Evolutionary conservation across 2,329 filamentous ascomycete genomes (phyloP), one percentile per base, ranked within the genome.

Genomic region (Trichoderma afroharzianum): DNA sequence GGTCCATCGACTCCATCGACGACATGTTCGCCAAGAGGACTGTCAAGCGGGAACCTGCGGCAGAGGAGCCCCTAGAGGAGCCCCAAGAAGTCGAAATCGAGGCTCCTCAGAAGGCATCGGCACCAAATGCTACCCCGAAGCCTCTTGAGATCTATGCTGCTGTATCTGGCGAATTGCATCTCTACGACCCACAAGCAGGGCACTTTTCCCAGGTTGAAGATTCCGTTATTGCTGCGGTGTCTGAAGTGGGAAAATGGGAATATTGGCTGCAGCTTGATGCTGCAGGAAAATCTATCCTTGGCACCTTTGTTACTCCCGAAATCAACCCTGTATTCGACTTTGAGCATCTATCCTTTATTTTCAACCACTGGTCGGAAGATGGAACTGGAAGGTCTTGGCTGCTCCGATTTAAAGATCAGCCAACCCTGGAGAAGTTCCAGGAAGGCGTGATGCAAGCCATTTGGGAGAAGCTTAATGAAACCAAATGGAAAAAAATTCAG

Each of bases 311-410:
- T 33, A 86, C 94, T 33, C 92, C 93, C 7, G 96, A 99, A 76
- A 94, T 98, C 81, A 98, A 98, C 77, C 96, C 96, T 0, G 95
- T 99, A 24, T 99, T 98, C 85, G 98, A 98, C 83, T 98, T 98
- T 75, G 96, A 99, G 81, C 98, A 95, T 77, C 86, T 97, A n/a
- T 98, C 95, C 0, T 98, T 98, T 80, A 98, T 99, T 78, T 99
- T 99, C 87, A 99, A 99, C 78, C 94, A 98, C 80, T 98, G 97
- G 80, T 88, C 92, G 15, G 88, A 91, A 43, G 93, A 98, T 81
- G 94, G 95, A 2, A 93, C 92, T 2, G 95, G 96, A 5, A 97
- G 95, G 80, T 99, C 96, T 1, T 99, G 96, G 95, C 88, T 99
- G 15, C 85, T 99, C 43, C 91, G 95, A 15, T 99, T 99, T 84